These are phyloP conservation scores for Pseudopithomyces maydicus DNA, from an alignment of 2,329 filamentous ascomycete species.

Conservation along the genomic window DNA sequence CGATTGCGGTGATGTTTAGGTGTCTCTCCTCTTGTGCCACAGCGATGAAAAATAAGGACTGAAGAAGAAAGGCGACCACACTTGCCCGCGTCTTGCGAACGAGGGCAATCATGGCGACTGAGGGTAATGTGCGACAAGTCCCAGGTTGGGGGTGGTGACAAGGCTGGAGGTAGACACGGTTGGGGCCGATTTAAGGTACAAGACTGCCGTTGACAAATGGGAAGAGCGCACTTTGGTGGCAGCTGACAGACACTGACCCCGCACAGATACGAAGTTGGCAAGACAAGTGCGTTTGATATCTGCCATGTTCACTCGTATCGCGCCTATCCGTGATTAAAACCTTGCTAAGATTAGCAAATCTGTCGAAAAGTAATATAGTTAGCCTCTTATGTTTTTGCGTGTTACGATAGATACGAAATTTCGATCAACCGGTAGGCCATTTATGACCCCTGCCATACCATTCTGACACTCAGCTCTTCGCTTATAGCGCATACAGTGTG, in stretches of 20 bases:
- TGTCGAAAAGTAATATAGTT: background rate
- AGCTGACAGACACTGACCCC: background rate
- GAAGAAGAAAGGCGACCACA: background rate
- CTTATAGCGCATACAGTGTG: background rate
- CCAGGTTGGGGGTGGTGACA: background rate
- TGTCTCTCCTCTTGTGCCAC: background rate
- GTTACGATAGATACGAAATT: background rate
- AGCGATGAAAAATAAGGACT: background rate
- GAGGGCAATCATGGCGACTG: background rate
- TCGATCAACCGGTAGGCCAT: background rate
- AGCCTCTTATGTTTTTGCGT: background rate
- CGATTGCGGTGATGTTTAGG: conserved; percentile 6
- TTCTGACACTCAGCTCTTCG: background rate
- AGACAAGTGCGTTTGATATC: background rate
- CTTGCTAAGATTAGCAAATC: background rate
- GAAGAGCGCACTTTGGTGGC: conserved; percentile 5
- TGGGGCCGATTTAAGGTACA: conserved; percentile 9
- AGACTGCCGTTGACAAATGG: background rate
- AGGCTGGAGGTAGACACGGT: background rate
- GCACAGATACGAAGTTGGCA: background rate
- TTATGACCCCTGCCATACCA: background rate
- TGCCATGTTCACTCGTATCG: background rate
- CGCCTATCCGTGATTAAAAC: background rate
- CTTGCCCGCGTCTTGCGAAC: background rate
- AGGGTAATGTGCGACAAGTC: background rate